Evolutionary conservation across 495 filamentous ascomycete genomes (phyloP).

Genomic region (Rostrohypoxylon terebratum): DNA sequence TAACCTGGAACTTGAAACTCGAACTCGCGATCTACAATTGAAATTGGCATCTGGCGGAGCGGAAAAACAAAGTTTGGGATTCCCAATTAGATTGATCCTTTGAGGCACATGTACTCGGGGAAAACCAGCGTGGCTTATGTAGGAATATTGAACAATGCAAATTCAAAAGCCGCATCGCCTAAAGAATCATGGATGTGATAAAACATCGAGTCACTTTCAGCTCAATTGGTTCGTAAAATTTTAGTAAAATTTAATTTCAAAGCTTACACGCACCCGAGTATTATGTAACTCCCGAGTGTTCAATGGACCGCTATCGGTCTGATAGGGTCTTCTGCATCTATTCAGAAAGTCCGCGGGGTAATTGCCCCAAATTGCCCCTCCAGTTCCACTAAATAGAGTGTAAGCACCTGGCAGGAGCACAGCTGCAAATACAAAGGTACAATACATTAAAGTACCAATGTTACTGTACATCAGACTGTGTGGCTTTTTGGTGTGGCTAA

Average conservation of each 20-base stretch:
- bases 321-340: conserved; percentile 24
- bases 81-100: conserved; percentile 20
- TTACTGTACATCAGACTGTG: not conserved
- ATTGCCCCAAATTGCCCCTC: conserved; percentile 12
- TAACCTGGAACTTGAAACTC: not conserved
- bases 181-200: not conserved
- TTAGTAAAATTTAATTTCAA: conserved; percentile 13
- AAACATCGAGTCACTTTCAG: not conserved
- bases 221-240: not conserved
- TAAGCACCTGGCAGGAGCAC: not conserved
- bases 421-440: not conserved
- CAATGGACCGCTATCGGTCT: conserved; percentile 16
- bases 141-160: conserved; percentile 3
- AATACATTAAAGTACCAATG: not conserved
- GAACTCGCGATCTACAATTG: not conserved
- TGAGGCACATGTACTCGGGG: conserved; percentile 14
- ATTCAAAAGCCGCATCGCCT: not conserved
- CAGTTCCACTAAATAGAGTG: conserved; percentile 2
- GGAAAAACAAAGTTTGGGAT: conserved; percentile 12
- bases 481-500: not conserved
- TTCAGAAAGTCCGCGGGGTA: conserved; percentile 31
- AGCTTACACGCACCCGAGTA: conserved; percentile 24
- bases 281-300: conserved; percentile 5
- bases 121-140: conserved; percentile 21
- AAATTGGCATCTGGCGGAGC: conserved; percentile 16